phyloP scores from a whole-genome alignment of 2,329 filamentous ascomycete genomes.

The Colletotrichum paranaense region DNA sequence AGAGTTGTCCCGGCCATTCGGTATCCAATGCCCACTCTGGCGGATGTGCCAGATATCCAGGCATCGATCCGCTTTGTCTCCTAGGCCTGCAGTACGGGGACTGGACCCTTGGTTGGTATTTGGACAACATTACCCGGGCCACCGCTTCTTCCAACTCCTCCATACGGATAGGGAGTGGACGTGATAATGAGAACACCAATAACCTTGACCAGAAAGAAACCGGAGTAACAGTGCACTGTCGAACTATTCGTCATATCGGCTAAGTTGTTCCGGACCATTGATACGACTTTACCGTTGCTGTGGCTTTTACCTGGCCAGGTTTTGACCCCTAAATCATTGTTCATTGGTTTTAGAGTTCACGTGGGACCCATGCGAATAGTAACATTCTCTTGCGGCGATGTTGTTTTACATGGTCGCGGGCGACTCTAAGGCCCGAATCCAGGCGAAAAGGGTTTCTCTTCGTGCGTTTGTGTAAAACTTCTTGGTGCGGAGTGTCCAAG shows the following conservation, averaged over 20 bases:
- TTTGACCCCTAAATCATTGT: background rate
- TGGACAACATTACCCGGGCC: too few relatives aligned
- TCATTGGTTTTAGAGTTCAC: background rate
- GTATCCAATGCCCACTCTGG: background rate
- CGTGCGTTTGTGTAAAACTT: background rate
- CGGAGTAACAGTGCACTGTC: too few relatives aligned
- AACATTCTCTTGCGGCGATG: background rate
- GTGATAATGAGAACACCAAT: too few relatives aligned
- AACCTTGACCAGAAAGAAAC: too few relatives aligned
- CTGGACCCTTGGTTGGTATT: too few relatives aligned
- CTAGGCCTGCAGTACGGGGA: too few relatives aligned
- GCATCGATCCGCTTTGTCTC: background rate
- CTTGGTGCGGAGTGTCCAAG: too few relatives aligned
- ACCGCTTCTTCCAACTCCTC: too few relatives aligned
- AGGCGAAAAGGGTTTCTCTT: background rate
- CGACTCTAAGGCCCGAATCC: background rate
- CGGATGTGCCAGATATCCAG: background rate
- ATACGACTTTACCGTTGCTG: background rate
- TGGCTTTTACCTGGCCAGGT: background rate
- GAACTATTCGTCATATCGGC: too few relatives aligned
- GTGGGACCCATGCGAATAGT: background rate
- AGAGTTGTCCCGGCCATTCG: background rate
- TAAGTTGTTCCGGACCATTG: background rate
- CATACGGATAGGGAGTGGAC: too few relatives aligned
- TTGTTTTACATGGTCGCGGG: background rate